Conservation (phyloP, 1,284 basidiomycete genomes). For the Ceratobasidium sp. region DNA sequence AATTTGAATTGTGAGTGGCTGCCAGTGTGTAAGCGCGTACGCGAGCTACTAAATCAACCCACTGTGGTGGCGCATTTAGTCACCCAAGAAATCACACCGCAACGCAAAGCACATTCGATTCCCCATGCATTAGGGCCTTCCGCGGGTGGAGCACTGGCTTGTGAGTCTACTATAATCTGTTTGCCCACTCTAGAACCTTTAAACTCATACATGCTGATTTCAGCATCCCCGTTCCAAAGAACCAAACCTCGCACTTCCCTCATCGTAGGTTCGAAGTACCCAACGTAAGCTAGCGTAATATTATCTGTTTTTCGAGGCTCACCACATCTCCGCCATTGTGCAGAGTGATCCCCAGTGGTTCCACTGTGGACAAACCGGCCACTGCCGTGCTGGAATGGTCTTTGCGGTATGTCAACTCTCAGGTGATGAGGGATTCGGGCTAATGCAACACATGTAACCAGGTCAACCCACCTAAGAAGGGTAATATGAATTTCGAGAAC, state of each 20-base stretch:
- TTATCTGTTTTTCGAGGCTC: too few relatives aligned
- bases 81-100: constrained; percentile 28
- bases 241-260: background rate
- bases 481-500: background rate
- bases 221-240: constrained; percentile 11
- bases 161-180: background rate
- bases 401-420: constrained; percentile 17
- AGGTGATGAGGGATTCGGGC: too few relatives aligned
- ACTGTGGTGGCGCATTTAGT: background rate
- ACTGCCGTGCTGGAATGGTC: constrained; percentile 28
- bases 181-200: too few relatives aligned
- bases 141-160: constrained; percentile 19
- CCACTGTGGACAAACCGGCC: constrained; percentile 28
- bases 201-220: too few relatives aligned
- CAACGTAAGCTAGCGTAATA: too few relatives aligned
- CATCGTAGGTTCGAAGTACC: too few relatives aligned
- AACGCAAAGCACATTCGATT: constrained; percentile 15
- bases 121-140: background rate
- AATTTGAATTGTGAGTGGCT: constrained; percentile 29
- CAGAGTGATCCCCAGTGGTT: constrained; percentile 36
- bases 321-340: too few relatives aligned
- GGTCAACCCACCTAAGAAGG: background rate
- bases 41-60: constrained; percentile 2
- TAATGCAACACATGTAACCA: background rate
- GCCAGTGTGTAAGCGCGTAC: background rate